Base-by-base conservation (phyloP, 371 early-diverging fungal species). In the Mucor racemosus region DNA sequence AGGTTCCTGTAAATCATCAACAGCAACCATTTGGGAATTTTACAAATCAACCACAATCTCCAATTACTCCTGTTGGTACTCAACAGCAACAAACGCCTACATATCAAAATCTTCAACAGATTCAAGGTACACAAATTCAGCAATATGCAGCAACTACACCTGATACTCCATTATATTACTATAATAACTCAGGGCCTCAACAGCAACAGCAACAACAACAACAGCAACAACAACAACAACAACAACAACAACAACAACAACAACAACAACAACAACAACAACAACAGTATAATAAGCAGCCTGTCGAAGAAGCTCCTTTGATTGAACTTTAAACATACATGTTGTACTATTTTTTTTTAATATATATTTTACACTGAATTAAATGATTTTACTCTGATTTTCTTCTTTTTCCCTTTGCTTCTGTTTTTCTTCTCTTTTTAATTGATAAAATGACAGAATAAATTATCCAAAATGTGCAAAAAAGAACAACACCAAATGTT, bases 351-450 rank as follows among this genome's bases (percentile, higher is more conserved):
- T 44, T 44, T 44, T n/a, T n/a, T n/a, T n/a, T n/a, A n/a, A 44
- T 44, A 34, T n/a, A 26, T 26, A 26, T 26, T 1, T 26, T 1
- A 26, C 26, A 26, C 3, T 26, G 3, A 26, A 26, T 26, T 3
- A 14, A 31, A 15, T 33, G 34, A 35, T 17, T 53, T 59, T 75
- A 84, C 61, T 84, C 81, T 39, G 84, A 80, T 33, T 74, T 74
- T 54, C 80, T 79, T 69, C 81, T 70, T 57, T 84, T 84, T 31
- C 84, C 84, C 62, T 84, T 84, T 33, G 78, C 81, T 33, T 84
- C 84, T 33, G 68, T 62, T 41, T 76, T 67, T 60, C 70, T 70
- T 62, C 73, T 69, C 53, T 69, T 80, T 38, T 58, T 36, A 10
- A 84, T 56, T 3, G 76, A 69, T 39, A 63, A 26, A 55, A 64